Percentiles rank a stretch among this genome's conserved stretches.
Evolutionary conservation across 2,329 filamentous ascomycete genomes (phyloP).

Genomic region (Botrytis cinerea): DNA sequence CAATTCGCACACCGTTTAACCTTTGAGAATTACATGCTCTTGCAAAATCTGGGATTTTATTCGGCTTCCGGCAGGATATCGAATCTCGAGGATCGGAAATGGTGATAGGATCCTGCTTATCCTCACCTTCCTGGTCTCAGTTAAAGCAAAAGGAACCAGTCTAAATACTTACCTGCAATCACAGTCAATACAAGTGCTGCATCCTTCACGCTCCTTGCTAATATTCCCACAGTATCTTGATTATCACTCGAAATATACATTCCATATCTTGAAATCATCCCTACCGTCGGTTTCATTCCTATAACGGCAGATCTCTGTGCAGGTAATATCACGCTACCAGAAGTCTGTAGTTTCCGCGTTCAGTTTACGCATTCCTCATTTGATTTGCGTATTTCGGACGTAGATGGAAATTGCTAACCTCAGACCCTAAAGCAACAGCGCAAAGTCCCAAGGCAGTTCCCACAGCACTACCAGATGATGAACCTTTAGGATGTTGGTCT

Average conservation of each 20-base stretch:
- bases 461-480: constrained; percentile 26
- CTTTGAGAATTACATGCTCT: neutral
- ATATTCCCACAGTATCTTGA: constrained; percentile 62
- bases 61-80: neutral
- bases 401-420: constrained; percentile 43
- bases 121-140: neutral
- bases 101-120: constrained; percentile 7
- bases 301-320: constrained; percentile 57
- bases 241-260: constrained; percentile 64
- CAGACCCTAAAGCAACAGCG: constrained; percentile 53
- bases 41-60: neutral
- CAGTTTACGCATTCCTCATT: constrained; percentile 16
- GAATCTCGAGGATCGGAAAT: constrained; percentile 13
- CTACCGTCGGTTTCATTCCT: constrained; percentile 67
- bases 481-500: constrained; percentile 22
- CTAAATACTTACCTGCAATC: constrained; percentile 53
- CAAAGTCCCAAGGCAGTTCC: constrained; percentile 22
- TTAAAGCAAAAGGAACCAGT: neutral
- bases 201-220: constrained; percentile 57
- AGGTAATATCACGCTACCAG: constrained; percentile 63
- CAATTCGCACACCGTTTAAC: constrained; percentile 16
- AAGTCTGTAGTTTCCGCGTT: constrained; percentile 40
- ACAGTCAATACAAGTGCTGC: constrained; percentile 61
- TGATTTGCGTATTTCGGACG: neutral
- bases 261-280: constrained; percentile 59